phyloP scores from a whole-genome alignment of 2,329 filamentous ascomycete species.

The Fragosphaeria purpurea region DNA sequence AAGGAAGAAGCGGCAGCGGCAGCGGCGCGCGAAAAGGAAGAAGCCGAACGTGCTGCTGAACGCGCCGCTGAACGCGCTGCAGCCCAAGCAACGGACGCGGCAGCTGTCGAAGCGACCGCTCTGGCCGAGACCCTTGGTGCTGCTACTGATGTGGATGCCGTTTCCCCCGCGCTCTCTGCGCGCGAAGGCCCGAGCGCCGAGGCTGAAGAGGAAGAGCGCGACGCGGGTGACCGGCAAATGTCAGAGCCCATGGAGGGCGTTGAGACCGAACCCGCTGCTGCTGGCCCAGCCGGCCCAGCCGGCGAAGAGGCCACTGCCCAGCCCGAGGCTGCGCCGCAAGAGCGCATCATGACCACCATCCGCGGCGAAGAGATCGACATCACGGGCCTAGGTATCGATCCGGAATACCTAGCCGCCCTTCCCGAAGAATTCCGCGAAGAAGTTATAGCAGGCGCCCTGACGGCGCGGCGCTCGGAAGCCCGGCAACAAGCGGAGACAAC shows the following conservation, averaged over 20 bases:
- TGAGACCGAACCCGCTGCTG: constrained; percentile 1
- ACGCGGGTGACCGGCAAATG: constrained; percentile 19
- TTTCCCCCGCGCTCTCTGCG: neutral
- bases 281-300: neutral
- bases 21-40: constrained; percentile 54
- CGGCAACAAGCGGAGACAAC: constrained; percentile 52
- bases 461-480: constrained; percentile 70
- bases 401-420: constrained; percentile 91
- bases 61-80: constrained; percentile 38
- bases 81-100: constrained; percentile 42
- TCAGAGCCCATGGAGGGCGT: constrained; percentile 47
- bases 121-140: constrained; percentile 29
- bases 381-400: constrained; percentile 86
- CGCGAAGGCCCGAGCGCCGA: constrained; percentile 16
- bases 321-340: constrained; percentile 9
- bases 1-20: constrained; percentile 59
- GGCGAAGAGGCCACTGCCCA: neutral
- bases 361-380: constrained; percentile 84
- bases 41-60: constrained; percentile 47
- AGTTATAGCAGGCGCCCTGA: constrained; percentile 84
- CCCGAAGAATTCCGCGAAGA: constrained; percentile 94
- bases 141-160: constrained; percentile 23
- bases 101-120: constrained; percentile 33
- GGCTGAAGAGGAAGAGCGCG: constrained; percentile 19
- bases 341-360: constrained; percentile 70